Base-by-base conservation (phyloP, 345 rosid species). In the Zanthoxylum bungeanum region DNA sequence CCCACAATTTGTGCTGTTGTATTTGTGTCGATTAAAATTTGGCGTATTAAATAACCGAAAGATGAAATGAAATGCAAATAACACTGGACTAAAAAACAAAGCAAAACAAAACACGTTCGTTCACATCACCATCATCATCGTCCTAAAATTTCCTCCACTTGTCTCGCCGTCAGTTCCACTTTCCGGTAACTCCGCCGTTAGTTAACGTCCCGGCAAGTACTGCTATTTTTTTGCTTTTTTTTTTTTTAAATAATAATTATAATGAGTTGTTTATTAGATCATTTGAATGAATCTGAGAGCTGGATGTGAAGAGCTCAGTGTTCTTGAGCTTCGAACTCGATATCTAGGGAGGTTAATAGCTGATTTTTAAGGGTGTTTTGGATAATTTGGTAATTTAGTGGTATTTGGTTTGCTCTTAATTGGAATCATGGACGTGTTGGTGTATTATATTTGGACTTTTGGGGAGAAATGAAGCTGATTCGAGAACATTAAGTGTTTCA, bases 391-490 rank as follows among this genome's bases (percentile, higher is more conserved):
- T 10, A 64, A 42, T 56, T 25, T 53, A 37, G 42, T 79, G 83
- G 83, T 73, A 78, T 90, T 87, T 86, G 89, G 89, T 83, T 84
- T 71, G 85, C 78, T 81, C 78, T 86, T 73, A 79, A 75, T 81
- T 89, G 85, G 91, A 85, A 74, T 51, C 86, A 86, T 86, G 96
- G 96, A 66, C 85, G 87, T 71, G 81, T 79, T 19, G 77, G 77
- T 71, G 78, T 86, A 47, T 73, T 88, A 78, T 90, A 87, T 86
- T 42, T 87, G 81, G 87, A 83, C 83, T 85, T 88, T n/a, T 84
- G 86, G 89, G 89, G 88, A 82, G 86, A 79, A 85, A 78, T 65
- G 85, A 83, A 61, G 89, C 90, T 84, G 91, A 87, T 82, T 84
- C 78, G 85, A 70, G 77, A 42, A 49, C 49, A 69, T 66, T 69